Evolutionary conservation across 1,139 yeast species (phyloP), one percentile per base, ranked within the genome.

Genomic region (Hansenula sp.): DNA sequence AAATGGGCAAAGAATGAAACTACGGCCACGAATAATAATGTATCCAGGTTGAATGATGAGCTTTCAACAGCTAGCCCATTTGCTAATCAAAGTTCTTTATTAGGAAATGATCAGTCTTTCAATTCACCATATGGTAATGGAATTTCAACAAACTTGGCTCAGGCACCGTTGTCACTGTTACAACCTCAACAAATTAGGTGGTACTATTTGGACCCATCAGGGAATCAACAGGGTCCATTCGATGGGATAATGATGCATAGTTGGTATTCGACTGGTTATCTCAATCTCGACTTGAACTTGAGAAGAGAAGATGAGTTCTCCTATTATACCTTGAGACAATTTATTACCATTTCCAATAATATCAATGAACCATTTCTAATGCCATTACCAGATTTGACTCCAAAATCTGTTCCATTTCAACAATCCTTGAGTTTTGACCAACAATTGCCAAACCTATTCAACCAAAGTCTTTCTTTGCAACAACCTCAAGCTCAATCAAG

Each of bases 171-270:
- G 7, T 41, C 41, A 9, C 32, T 58, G 12, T 41, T 65, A 5
- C 51, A 63, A 16, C 72, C 78, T 1, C 75, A 68, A 19, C 65
- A 70, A 42, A 72, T 82, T 53, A 69, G 73, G 45, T 88, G 96
- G 96, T 70, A 66, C 47, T 88, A 88, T 58, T 67, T 81, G 46
- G 96, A 88, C 59, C 81, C 88, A 0, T 64, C 74, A 38, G 88
- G 87, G 2, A 74, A 67, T 43, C 83, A 80, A 49, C 95, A 86
- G 58, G 96, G 96, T 21, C 96, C 96, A 3, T 88, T 87, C 60
- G 72, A 72, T 42, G 90, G 94, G 1, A 65, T 69, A 25, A 66
- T 76, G 68, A 88, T 88, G 96, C 94, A 87, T 52, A 79, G 72
- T 42, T 88, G 96, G 96, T 77, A 76, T 48, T 61, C 74, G 6